Base-by-base conservation (phyloP, 768 basidiomycete species). In the Xerocomellus dryophilus region DNA sequence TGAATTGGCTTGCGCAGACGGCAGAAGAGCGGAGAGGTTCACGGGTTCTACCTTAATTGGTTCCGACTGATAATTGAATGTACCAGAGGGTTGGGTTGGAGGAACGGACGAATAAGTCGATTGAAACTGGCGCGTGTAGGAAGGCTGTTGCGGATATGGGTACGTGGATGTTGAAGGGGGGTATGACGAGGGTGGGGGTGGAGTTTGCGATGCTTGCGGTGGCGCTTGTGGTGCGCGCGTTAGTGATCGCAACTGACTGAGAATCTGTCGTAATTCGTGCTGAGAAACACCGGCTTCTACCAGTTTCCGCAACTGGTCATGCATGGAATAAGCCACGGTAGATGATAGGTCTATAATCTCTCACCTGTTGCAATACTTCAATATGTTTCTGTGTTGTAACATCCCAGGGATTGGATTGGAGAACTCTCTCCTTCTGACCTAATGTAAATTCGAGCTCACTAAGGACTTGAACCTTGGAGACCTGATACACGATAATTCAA, bases 361-460 rank as follows among this genome's bases (percentile, higher is more conserved):
- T 43, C 65, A 93, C 93, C 78, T 95, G 90, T 53, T 86, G 82
- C 29, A 98, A 74, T 29, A 94, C 82, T 48, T 76, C 78, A 9
- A 97, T 78, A 57, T 98, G 93, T 50, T 79, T 83, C 54, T 83
- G 81, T 1, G 87, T 76, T 10, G 75, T 68, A 15, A 74, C 63
- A 64, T 98, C 93, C 66, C 85, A 87, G 0, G 86, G 88, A 58
- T 91, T 91, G 1, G 74, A 58, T 61, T 88, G 88, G 2, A 90
- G 59, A 11, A 78, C 75, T 7, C 89, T 83, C 62, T 93, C 86
- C 67, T 93, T 92, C 65, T 90, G 85, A 43, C 85, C 81, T 29
- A 95, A 76, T 8, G 87, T 86, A 42, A 88, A 90, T 58, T 94
- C 87, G 4, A 94, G 76, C 68, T 93, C 90, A 45, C 84, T 84